Evolutionary conservation across 345 rosid species (phyloP).

Genomic region (Sonneratia caseolaris): DNA sequence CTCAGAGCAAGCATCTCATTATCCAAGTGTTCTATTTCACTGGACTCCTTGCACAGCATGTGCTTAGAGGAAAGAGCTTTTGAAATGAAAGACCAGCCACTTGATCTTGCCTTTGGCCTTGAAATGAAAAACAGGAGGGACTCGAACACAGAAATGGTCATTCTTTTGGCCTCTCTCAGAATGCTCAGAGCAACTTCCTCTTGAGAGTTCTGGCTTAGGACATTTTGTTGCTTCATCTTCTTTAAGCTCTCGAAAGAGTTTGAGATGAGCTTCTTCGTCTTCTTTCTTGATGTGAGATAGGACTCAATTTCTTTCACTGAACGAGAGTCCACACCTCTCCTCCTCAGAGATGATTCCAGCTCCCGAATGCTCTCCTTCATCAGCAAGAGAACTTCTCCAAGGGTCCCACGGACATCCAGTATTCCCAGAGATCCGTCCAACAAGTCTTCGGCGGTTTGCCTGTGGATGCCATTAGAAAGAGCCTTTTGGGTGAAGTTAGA

Average conservation of each 20-base stretch:
- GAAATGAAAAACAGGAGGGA: conserved; percentile 4
- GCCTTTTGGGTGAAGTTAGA: too few species aligned
- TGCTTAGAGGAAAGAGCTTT: conserved; percentile 2
- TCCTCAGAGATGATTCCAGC: neutral
- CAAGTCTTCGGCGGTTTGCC: neutral
- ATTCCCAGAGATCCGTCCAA: conserved; percentile 19
- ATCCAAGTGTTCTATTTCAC: neutral
- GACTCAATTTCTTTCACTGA: neutral
- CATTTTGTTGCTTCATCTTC: conserved; percentile 7
- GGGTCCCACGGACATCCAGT: conserved; percentile 6
- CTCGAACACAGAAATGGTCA: conserved; percentile 1
- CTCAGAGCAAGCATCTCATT: neutral
- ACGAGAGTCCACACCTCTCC: conserved; percentile 5
- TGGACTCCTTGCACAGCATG: neutral
- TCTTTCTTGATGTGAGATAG: conserved; percentile 10
- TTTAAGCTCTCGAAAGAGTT: conserved; percentile 10
- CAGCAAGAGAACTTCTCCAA: conserved; percentile 5
- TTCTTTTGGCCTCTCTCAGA: neutral
- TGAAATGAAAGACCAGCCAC: conserved; percentile 13
- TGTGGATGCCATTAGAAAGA: neutral
- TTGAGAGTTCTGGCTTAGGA: neutral
- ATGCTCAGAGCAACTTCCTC: neutral
- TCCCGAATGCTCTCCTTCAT: conserved; percentile 1
- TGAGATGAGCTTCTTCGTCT: neutral
- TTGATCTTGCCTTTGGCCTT: conserved; percentile 1